Conservation (phyloP, 805 yeast species). For the Myxozyma nipponensis region DNA sequence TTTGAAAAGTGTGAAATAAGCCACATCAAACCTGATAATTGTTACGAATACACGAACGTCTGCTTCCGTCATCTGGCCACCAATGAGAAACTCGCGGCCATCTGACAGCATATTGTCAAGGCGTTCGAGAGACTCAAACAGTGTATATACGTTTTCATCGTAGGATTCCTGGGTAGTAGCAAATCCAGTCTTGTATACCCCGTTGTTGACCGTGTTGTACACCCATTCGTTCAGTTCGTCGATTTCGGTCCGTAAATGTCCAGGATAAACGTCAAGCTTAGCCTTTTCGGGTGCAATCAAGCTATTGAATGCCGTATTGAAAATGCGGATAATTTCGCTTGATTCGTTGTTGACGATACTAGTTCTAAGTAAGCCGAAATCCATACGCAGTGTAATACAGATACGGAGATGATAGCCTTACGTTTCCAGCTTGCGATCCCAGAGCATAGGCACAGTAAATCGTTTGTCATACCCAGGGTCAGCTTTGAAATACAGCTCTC, state of each 20-base stretch:
- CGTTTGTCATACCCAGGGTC: conserved; percentile 73
- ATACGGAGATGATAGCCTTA: neutral
- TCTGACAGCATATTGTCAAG: conserved; percentile 56
- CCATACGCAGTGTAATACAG: neutral
- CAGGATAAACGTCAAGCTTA: conserved; percentile 62
- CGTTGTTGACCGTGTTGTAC: conserved; percentile 81
- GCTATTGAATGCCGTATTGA: conserved; percentile 65
- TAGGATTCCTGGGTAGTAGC: conserved; percentile 77
- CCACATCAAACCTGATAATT: conserved; percentile 85
- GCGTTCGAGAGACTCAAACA: conserved; percentile 66
- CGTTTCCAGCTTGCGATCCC: conserved; percentile 79
- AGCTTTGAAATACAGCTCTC: conserved; percentile 71
- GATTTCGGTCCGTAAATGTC: conserved; percentile 49
- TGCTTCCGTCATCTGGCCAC: conserved; percentile 75
- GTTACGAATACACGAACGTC: conserved; percentile 85
- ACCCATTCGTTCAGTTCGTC: conserved; percentile 79
- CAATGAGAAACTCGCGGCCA: conserved; percentile 49
- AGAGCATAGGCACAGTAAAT: conserved; percentile 87
- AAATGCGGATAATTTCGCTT: conserved; percentile 74
- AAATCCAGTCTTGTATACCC: conserved; percentile 90
- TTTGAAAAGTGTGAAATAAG: conserved; percentile 91
- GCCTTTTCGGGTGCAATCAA: conserved; percentile 42
- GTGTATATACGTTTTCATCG: conserved; percentile 57
- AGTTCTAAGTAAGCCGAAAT: too few relatives aligned
- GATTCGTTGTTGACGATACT: conserved; percentile 85